Conservation (phyloP, 805 yeast species). For the Zygosaccharomyces rouxii region DNA sequence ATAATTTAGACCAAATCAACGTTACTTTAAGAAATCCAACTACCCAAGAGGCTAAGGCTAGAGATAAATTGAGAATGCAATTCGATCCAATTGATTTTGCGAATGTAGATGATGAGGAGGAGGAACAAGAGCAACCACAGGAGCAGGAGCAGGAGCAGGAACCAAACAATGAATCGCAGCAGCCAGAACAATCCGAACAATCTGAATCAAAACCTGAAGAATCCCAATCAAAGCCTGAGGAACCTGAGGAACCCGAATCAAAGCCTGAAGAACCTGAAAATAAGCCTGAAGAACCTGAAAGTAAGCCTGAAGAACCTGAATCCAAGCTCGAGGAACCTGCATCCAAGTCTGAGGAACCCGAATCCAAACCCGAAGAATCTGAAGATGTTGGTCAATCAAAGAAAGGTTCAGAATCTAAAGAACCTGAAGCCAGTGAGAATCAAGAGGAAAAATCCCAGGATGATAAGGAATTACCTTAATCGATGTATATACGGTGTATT, state of each 20-base stretch:
- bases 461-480: neutral
- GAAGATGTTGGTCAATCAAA: neutral
- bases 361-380: neutral
- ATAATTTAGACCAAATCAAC: constrained; percentile 53
- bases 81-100: constrained; percentile 67
- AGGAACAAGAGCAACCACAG: constrained; percentile 11
- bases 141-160: neutral
- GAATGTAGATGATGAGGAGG: constrained; percentile 32
- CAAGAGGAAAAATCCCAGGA: neutral
- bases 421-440: neutral
- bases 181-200: neutral
- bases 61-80: constrained; percentile 56
- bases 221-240: neutral
- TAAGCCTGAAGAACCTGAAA: neutral
- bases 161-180: neutral
- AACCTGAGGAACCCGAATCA: neutral
- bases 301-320: neutral
- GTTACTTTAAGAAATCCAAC: constrained; percentile 59
- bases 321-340: neutral
- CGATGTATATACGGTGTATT: neutral
- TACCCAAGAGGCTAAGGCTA: constrained; percentile 50
- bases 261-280: neutral
- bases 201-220: neutral
- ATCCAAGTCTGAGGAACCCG: neutral
- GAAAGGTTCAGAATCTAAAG: neutral